These are phyloP conservation scores for Podaxis sp. DNA, from an alignment of 768 basidiomycete genomes.

Conservation along the genomic window DNA sequence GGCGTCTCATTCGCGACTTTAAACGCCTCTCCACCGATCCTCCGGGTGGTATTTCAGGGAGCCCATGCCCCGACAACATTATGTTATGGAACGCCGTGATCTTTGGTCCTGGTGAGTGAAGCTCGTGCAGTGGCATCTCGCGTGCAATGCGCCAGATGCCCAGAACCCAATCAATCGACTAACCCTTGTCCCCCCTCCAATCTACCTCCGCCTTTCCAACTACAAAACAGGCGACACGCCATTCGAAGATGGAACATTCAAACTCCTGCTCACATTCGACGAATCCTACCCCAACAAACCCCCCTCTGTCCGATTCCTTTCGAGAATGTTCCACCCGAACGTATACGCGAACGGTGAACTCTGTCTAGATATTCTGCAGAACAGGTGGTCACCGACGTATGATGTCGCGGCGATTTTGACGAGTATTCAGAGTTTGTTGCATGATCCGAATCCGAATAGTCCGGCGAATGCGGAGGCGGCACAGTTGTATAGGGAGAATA, in stretches of 20 bases:
- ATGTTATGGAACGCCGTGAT: slow-evolving; percentile 99
- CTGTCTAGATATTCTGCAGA: slow-evolving; percentile 97
- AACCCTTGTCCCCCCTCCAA: not conserved
- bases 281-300: slow-evolving; percentile 99
- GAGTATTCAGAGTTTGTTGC: slow-evolving; percentile 90
- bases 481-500: slow-evolving; percentile 93
- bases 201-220: not conserved
- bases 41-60: slow-evolving; percentile 94
- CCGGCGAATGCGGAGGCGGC: slow-evolving; percentile 99
- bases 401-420: slow-evolving; percentile 99
- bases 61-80: slow-evolving; percentile 97
- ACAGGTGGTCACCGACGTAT: slow-evolving; percentile 98
- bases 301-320: slow-evolving; percentile 95
- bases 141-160: not conserved
- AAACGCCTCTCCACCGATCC: slow-evolving; percentile 94
- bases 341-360: slow-evolving; percentile 98
- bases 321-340: slow-evolving; percentile 98
- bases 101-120: slow-evolving; percentile 88
- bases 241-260: slow-evolving; percentile 99
- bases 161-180: not conserved
- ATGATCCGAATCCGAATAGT: slow-evolving; percentile 98
- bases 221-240: slow-evolving; percentile 83
- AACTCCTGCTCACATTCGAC: slow-evolving; percentile 91
- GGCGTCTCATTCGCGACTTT: slow-evolving; percentile 97
- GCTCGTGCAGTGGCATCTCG: not conserved